Percentiles rank a stretch among this genome's conserved stretches.
phyloP scores from a whole-genome alignment of 371 early-diverging fungal genomes.

The Smittium culicis region DNA sequence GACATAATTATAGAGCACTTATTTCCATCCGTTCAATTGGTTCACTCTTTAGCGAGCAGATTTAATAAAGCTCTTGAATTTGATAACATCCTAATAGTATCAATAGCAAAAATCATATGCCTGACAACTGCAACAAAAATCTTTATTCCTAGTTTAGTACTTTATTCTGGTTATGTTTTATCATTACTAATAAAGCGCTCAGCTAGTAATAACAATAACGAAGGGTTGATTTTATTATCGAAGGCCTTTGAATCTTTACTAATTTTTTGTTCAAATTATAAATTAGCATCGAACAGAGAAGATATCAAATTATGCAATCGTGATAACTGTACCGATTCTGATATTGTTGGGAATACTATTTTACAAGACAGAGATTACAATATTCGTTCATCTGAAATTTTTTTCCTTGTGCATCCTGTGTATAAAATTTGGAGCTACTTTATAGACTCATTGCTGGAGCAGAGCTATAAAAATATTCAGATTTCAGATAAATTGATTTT shows the following conservation, averaged over 20 bases:
- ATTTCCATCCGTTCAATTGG: not conserved
- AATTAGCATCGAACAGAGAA: not conserved
- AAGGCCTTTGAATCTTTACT: not conserved
- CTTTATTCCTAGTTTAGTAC: not conserved
- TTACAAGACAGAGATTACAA: not conserved
- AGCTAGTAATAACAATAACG: not conserved
- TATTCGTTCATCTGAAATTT: not conserved
- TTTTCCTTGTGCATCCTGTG: not conserved
- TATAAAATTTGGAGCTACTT: not conserved
- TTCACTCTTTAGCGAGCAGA: not conserved
- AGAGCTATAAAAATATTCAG: too few relatives aligned
- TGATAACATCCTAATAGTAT: not conserved
- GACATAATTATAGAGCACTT: not conserved
- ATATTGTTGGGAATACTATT: too few relatives aligned
- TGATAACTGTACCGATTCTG: too few relatives aligned
- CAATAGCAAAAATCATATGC: not conserved
- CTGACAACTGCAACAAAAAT: not conserved
- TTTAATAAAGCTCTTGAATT: not conserved
- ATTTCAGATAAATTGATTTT: too few relatives aligned
- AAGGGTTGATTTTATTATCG: not conserved
- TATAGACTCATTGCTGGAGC: not conserved
- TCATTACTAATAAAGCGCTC: not conserved
- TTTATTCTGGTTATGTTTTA: not conserved
- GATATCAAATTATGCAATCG: too few relatives aligned
- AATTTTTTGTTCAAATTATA: not conserved